phyloP scores from a whole-genome alignment of 2,329 filamentous ascomycete species.

The Lasiodiplodia sp. region DNA sequence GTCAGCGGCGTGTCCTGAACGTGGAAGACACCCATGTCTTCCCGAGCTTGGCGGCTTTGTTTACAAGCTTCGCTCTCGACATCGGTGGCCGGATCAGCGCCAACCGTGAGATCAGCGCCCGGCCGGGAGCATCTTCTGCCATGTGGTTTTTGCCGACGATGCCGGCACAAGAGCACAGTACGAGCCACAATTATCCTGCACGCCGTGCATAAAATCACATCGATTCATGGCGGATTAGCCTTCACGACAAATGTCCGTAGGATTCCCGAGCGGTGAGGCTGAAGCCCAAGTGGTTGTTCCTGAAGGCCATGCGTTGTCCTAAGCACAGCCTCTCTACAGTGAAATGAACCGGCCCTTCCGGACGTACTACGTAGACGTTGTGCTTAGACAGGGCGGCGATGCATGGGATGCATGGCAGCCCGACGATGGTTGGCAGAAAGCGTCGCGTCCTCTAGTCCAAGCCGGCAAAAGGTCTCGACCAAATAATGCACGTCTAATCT shows the following conservation, averaged over 20 bases:
- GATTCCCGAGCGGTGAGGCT: conserved; percentile 22
- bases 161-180: conserved; percentile 4
- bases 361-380: conserved; percentile 12
- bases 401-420: conserved; percentile 23
- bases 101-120: conserved; percentile 14
- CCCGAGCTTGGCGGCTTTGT: conserved; percentile 15
- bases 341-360: conserved; percentile 27
- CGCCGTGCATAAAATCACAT: conserved; percentile 22
- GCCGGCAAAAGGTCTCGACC: neutral
- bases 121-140: conserved; percentile 14
- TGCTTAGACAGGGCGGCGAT: neutral
- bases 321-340: conserved; percentile 23
- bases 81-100: conserved; percentile 21
- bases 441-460: conserved; percentile 11
- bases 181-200: conserved; percentile 16
- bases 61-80: conserved; percentile 17
- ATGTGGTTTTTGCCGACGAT: conserved; percentile 13
- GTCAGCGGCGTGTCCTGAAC: conserved; percentile 19
- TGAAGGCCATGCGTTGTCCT: conserved; percentile 12
- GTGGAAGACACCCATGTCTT: conserved; percentile 12
- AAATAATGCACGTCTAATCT: neutral
- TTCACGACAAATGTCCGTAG: conserved; percentile 18
- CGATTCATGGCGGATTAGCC: conserved; percentile 2
- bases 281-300: neutral
- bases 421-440: conserved; percentile 3